These are phyloP conservation scores for Drosera capensis DNA, from an alignment of 148 eudicot genomes.

Conservation along the genomic window DNA sequence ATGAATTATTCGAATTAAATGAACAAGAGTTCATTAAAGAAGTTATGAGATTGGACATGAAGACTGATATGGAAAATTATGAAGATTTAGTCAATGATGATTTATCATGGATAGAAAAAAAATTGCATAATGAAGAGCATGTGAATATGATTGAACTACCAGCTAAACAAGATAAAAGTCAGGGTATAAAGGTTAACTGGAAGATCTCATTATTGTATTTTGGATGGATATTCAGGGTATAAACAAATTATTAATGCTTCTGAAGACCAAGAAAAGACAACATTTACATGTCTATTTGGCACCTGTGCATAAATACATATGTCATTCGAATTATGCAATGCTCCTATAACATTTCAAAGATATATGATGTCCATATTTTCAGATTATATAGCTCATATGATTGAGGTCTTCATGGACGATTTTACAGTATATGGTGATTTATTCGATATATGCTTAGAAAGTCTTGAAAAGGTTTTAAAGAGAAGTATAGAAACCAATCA, in stretches of 20 bases:
- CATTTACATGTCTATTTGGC: conserved; percentile 1
- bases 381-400: not conserved
- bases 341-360: not conserved
- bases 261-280: conserved; percentile 1
- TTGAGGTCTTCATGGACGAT: not conserved
- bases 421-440: not conserved
- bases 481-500: not conserved
- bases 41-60: too few species aligned
- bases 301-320: not conserved
- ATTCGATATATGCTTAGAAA: not conserved
- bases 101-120: too few species aligned
- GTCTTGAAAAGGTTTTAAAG: not conserved
- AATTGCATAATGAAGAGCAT: too few species aligned
- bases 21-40: too few species aligned
- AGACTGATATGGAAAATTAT: too few species aligned
- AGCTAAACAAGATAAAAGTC: too few species aligned
- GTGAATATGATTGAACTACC: too few species aligned
- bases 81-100: too few species aligned
- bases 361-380: not conserved
- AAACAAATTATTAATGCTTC: not conserved
- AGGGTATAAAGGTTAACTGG: not conserved
- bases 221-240: not conserved
- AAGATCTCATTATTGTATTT: not conserved
- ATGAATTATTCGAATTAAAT: not conserved
- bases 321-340: too few species aligned